Percentiles rank a stretch among this genome's conserved stretches.
Conservation (phyloP, 2,329 filamentous ascomycete genomes). For the Aspergillus quadrilineatus region DNA sequence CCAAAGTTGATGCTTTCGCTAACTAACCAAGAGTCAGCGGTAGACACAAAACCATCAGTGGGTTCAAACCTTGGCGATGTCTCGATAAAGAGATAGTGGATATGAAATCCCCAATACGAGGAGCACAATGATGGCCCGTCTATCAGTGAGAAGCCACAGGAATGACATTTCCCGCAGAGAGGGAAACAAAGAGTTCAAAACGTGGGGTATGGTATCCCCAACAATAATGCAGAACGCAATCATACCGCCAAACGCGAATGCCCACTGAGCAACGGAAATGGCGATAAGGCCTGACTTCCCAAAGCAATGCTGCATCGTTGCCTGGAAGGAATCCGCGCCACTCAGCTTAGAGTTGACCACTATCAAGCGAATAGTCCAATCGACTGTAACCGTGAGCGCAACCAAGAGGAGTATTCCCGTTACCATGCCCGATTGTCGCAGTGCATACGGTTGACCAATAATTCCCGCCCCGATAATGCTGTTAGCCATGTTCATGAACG, state of each 20-base stretch:
- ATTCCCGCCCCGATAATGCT: conserved; percentile 82
- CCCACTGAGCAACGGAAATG: conserved; percentile 91
- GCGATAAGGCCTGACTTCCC: conserved; percentile 83
- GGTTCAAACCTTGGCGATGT: conserved; percentile 82
- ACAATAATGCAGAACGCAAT: conserved; percentile 97
- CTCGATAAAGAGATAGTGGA: conserved; percentile 87
- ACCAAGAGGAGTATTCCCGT: conserved; percentile 78
- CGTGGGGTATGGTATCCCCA: conserved; percentile 92
- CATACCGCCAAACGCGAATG: conserved; percentile 98
- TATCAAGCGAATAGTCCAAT: conserved; percentile 97
- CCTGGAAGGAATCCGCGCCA: conserved; percentile 90
- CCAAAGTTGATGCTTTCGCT: conserved; percentile 91
- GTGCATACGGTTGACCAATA: conserved; percentile 89
- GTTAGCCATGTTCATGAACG: conserved; percentile 99
- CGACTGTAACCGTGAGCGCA: conserved; percentile 76
- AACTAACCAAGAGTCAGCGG: conserved; percentile 58
- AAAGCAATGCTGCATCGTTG: conserved; percentile 94
- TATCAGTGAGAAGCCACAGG: conserved; percentile 76
- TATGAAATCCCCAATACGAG: conserved; percentile 85
- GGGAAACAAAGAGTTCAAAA: conserved; percentile 79
- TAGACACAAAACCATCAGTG: neutral
- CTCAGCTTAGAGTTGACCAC: conserved; percentile 97
- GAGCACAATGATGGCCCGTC: conserved; percentile 81
- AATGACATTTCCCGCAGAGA: conserved; percentile 70
- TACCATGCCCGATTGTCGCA: conserved; percentile 83